Conservation (phyloP, 83 land plant genomes). For the Picea abies region DNA sequence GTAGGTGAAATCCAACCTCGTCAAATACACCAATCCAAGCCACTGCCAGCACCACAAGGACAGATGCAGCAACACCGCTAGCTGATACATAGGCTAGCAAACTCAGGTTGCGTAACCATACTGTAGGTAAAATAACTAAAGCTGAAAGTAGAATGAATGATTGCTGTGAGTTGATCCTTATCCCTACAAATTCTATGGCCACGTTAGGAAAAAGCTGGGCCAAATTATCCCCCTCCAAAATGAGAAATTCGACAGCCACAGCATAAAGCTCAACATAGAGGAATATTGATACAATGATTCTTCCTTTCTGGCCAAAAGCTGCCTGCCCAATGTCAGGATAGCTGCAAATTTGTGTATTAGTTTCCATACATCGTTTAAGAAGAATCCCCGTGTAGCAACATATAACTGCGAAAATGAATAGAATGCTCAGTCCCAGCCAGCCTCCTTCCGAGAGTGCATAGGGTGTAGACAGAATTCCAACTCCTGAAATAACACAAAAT, state of each 20-base stretch:
- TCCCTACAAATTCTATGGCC: constrained; percentile 14
- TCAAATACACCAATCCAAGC: constrained; percentile 64
- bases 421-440: constrained; percentile 79
- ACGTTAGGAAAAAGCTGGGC: constrained; percentile 43
- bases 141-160: constrained; percentile 60
- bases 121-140: constrained; percentile 70
- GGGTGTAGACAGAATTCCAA: constrained; percentile 90
- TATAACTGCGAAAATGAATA: constrained; percentile 46
- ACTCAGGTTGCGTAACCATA: constrained; percentile 67
- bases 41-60: constrained; percentile 43
- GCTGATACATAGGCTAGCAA: constrained; percentile 73
- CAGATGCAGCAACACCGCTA: constrained; percentile 81
- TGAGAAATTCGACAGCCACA: constrained; percentile 72
- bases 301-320: constrained; percentile 80
- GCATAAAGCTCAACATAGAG: constrained; percentile 72
- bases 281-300: constrained; percentile 51
- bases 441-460: constrained; percentile 87
- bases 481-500: constrained; percentile 47
- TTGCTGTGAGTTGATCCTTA: constrained; percentile 21
- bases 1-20: constrained; percentile 69
- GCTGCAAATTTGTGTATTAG: constrained; percentile 44
- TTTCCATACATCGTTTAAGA: constrained; percentile 64
- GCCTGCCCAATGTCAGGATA: constrained; percentile 89
- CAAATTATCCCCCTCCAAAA: constrained; percentile 91
- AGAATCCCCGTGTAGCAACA: constrained; percentile 87